Conservation (phyloP, 228 moss, liverwort and hornwort species). For the Sphagnum fallax region DNA sequence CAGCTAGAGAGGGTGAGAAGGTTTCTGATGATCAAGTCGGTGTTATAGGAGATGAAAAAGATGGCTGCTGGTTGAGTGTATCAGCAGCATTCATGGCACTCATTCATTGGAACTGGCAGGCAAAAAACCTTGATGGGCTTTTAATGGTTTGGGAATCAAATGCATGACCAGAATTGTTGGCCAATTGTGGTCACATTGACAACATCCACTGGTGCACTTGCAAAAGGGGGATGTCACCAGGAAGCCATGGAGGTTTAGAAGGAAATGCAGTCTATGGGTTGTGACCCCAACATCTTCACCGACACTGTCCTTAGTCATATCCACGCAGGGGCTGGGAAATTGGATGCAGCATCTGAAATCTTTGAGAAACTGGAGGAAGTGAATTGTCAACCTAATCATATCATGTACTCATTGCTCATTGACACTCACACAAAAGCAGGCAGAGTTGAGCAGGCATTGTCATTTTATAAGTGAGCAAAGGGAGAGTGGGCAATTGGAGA, state of each 20-base stretch:
- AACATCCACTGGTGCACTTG: conserved; percentile 62
- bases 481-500: conserved; percentile 24
- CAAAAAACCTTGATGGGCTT: conserved; percentile 47
- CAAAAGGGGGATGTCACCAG: conserved; percentile 44
- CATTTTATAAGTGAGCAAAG: conserved; percentile 26
- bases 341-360: conserved; percentile 51
- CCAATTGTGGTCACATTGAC: conserved; percentile 68
- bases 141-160: conserved; percentile 48
- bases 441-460: conserved; percentile 32
- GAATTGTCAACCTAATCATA: conserved; percentile 52
- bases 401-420: conserved; percentile 61
- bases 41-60: conserved; percentile 58
- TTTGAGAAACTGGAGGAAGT: conserved; percentile 55
- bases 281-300: conserved; percentile 56
- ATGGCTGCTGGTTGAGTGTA: conserved; percentile 44
- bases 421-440: conserved; percentile 53
- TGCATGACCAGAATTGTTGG: conserved; percentile 52
- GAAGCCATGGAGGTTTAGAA: conserved; percentile 49
- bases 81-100: conserved; percentile 45
- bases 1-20: conserved; percentile 38
- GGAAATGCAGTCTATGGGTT: conserved; percentile 57
- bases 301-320: conserved; percentile 74
- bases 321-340: conserved; percentile 60
- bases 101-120: conserved; percentile 64
- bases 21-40: conserved; percentile 28